Conservation (phyloP, 148 eudicot species). For the Cornus suecica region DNA sequence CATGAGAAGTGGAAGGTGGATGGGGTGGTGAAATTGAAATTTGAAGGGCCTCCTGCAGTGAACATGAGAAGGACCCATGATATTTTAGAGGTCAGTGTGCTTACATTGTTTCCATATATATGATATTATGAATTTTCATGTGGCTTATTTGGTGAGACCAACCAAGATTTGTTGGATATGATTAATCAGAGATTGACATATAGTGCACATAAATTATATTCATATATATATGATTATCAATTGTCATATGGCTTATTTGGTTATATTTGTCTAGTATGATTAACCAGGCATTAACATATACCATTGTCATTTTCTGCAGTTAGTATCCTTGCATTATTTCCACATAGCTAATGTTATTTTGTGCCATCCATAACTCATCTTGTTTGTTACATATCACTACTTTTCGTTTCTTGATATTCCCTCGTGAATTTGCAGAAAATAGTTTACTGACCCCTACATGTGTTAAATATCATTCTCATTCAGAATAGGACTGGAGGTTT, state of each 20-base stretch:
- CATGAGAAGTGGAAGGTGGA: slow-evolving; percentile 78
- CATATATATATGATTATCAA: too few species aligned
- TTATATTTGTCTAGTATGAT: too few species aligned
- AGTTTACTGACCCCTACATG: slow-evolving; percentile 15
- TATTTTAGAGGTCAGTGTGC: slow-evolving; percentile 64
- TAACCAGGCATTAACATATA: too few species aligned
- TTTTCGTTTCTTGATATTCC: background rate
- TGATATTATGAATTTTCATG: background rate
- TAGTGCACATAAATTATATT: too few species aligned
- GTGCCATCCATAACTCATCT: slow-evolving; percentile 1
- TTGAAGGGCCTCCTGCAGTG: slow-evolving; percentile 63
- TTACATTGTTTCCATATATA: background rate
- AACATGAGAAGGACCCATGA: slow-evolving; percentile 90
- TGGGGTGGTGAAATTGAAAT: slow-evolving; percentile 86
- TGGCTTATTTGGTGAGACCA: too few species aligned
- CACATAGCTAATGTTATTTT: background rate
- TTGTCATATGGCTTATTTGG: too few species aligned
- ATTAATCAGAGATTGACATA: background rate
- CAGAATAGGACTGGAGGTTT: slow-evolving; percentile 93
- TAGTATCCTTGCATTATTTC: too few species aligned
- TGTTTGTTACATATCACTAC: background rate
- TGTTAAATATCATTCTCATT: slow-evolving; percentile 22
- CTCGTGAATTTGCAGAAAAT: slow-evolving; percentile 9
- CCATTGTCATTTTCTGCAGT: too few species aligned
- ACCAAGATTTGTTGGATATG: background rate